These are phyloP conservation scores for Torrubiellomyces zombiae DNA, from an alignment of 2,329 filamentous ascomycete species.

Conservation along the genomic window DNA sequence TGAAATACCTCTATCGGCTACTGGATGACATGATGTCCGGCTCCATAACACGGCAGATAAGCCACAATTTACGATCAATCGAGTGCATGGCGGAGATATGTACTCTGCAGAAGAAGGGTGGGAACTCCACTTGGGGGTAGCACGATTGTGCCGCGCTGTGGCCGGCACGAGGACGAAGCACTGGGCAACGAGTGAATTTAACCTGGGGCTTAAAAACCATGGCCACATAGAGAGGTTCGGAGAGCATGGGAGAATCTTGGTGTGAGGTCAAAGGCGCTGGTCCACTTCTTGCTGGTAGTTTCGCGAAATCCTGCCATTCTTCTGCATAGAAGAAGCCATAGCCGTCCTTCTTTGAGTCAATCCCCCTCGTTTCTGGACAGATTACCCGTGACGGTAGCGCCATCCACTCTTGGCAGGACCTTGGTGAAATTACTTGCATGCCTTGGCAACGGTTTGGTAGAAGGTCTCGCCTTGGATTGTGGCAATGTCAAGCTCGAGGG, in stretches of 20 bases:
- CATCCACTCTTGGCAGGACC: constrained; percentile 19
- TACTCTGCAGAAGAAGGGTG: constrained; percentile 10
- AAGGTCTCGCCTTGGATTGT: constrained; percentile 72
- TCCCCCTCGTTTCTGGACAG: constrained; percentile 8
- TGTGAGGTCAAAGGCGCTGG: too few relatives aligned
- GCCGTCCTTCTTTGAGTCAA: constrained; percentile 42
- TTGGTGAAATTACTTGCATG: constrained; percentile 64
- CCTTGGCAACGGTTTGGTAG: constrained; percentile 59
- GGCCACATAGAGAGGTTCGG: too few relatives aligned
- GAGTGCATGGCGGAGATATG: constrained; percentile 15
- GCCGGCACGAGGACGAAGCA: too few relatives aligned
- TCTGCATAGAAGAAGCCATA: too few relatives aligned
- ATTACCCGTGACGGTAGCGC: too few relatives aligned
- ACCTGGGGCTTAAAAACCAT: too few relatives aligned
- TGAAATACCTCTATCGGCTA: constrained; percentile 11
- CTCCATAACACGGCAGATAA: constrained; percentile 9
- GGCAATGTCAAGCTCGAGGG: constrained; percentile 64
- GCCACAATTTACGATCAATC: constrained; percentile 10
- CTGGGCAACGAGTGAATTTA: too few relatives aligned
- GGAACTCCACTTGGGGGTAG: constrained; percentile 41
- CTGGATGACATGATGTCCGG: constrained; percentile 11
- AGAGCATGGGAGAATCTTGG: too few relatives aligned
- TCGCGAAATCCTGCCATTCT: too few relatives aligned
- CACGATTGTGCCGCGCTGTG: too few relatives aligned
- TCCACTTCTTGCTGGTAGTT: too few relatives aligned